Conservation (phyloP, 2,329 filamentous ascomycete species). For the Aspergillus fructus region DNA sequence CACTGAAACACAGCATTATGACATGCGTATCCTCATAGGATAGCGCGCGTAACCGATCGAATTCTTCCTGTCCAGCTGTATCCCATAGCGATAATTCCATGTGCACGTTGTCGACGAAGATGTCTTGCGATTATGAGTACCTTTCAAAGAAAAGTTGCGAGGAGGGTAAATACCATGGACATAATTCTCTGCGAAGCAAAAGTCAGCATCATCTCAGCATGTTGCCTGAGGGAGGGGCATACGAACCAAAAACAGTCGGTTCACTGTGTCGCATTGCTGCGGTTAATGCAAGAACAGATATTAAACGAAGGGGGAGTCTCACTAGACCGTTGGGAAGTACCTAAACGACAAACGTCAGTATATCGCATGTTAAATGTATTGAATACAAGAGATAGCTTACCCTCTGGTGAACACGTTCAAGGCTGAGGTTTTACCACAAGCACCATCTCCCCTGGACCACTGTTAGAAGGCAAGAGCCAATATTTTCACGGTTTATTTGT, state of each 20-base stretch:
- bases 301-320: slow-evolving; percentile 33
- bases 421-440: slow-evolving; percentile 93
- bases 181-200: slow-evolving; percentile 73
- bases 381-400: slow-evolving; percentile 49
- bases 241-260: slow-evolving; percentile 80
- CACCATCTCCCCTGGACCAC: slow-evolving; percentile 77
- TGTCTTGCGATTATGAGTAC: slow-evolving; percentile 60
- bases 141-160: not conserved
- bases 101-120: slow-evolving; percentile 96
- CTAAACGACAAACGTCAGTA: slow-evolving; percentile 46
- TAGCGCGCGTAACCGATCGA: slow-evolving; percentile 89
- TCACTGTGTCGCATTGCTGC: slow-evolving; percentile 55
- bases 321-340: slow-evolving; percentile 97
- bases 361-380: slow-evolving; percentile 3
- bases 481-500: not conserved
- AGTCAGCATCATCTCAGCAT: slow-evolving; percentile 21
- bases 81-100: slow-evolving; percentile 98
- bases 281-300: slow-evolving; percentile 21
- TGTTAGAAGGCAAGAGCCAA: slow-evolving; percentile 19
- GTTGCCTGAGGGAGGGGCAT: slow-evolving; percentile 8
- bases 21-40: slow-evolving; percentile 98
- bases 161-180: slow-evolving; percentile 71
- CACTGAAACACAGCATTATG: slow-evolving; percentile 98
- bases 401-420: slow-evolving; percentile 98
- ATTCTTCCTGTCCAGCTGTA: slow-evolving; percentile 97